A percentile compares a stretch with the other conserved stretches of the same genome.
Conservation (phyloP, 805 yeast genomes). For the Tetrapisispora phaffii region DNA sequence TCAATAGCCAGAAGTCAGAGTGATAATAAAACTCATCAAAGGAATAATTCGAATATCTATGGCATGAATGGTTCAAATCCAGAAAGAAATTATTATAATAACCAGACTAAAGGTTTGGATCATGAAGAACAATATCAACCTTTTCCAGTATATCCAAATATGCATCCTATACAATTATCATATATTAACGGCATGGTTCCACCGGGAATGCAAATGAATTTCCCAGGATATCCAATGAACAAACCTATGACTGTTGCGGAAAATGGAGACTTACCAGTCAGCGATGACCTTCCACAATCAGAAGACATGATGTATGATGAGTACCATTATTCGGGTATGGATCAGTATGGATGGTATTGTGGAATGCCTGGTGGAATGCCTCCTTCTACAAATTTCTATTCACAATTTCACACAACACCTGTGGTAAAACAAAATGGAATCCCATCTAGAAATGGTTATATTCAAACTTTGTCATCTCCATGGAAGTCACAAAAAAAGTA, state of each 20-base stretch:
- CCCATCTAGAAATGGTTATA: neutral
- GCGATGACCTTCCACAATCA: slow-evolving; percentile 11
- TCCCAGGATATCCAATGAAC: slow-evolving; percentile 6
- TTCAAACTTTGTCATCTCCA: neutral
- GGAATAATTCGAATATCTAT: neutral
- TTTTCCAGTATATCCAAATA: neutral
- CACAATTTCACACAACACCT: neutral
- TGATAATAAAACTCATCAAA: neutral
- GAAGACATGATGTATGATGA: slow-evolving; percentile 11
- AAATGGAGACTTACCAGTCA: slow-evolving; percentile 3
- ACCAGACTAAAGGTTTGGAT: neutral
- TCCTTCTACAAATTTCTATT: slow-evolving; percentile 6
- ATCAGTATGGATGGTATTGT: slow-evolving; percentile 12
- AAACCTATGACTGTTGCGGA: slow-evolving; percentile 3
- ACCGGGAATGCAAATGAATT: slow-evolving; percentile 1
- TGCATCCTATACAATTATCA: slow-evolving; percentile 2
- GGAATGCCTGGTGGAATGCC: slow-evolving; percentile 8
- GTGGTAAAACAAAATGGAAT: neutral
- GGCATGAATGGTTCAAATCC: neutral
- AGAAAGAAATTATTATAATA: neutral
- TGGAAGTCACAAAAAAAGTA: slow-evolving; percentile 9
- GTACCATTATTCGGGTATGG: slow-evolving; percentile 10
- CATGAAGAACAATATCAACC: neutral
- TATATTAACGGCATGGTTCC: slow-evolving; percentile 3
- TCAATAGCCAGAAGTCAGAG: neutral